phyloP scores from a whole-genome alignment of 768 basidiomycete species.

The Lentinula raphanica region DNA sequence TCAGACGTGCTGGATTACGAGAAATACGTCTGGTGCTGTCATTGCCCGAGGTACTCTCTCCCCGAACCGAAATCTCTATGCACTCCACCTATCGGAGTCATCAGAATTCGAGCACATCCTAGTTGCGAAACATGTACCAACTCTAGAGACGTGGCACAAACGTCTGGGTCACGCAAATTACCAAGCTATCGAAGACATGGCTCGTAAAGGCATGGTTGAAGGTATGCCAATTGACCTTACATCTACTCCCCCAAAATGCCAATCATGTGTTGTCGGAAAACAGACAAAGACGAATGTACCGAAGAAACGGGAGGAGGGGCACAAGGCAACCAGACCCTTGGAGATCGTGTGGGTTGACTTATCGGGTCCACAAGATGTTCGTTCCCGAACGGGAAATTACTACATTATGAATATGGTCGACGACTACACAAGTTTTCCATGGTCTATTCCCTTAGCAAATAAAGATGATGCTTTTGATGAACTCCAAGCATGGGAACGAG shows the following conservation, averaged over 20 bases:
- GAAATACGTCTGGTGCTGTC: too few relatives aligned
- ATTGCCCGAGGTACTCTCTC: too few relatives aligned
- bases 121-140: not conserved
- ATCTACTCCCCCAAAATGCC: not conserved
- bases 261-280: not conserved
- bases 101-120: too few relatives aligned
- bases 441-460: not conserved
- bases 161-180: not conserved
- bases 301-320: not conserved
- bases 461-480: not conserved
- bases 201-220: not conserved
- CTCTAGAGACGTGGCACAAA: not conserved
- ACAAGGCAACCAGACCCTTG: not conserved
- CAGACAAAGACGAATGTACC: not conserved
- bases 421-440: not conserved
- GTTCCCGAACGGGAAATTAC: not conserved
- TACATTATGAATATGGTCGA: constrained; percentile 9
- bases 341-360: constrained; percentile 8
- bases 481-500: not conserved
- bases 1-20: too few relatives aligned
- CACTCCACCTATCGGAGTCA: too few relatives aligned
- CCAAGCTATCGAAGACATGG: not conserved
- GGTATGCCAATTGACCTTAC: not conserved
- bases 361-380: constrained; percentile 5
- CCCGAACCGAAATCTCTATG: too few relatives aligned